phyloP scores from a whole-genome alignment of 352 stramenopile species.

The Globisporangium takayamanum region DNA sequence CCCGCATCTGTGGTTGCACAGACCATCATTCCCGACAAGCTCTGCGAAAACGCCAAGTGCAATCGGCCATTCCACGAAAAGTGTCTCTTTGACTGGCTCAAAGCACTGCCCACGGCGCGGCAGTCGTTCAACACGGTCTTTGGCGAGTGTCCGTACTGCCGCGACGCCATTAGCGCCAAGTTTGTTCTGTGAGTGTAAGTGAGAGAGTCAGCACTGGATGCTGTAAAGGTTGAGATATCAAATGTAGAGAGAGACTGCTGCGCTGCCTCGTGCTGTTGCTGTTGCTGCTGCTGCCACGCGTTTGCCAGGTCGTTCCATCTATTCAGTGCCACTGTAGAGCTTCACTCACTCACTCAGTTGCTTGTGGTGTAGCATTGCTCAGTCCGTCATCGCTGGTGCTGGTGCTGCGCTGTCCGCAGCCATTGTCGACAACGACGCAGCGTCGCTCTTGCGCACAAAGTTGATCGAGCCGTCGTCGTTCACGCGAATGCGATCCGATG shows the following conservation, averaged over 20 bases:
- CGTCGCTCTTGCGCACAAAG: conserved; percentile 26
- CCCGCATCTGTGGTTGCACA: neutral
- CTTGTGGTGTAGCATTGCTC: too few species aligned
- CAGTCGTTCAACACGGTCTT: conserved; percentile 89
- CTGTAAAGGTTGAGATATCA: too few species aligned
- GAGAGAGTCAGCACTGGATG: too few species aligned
- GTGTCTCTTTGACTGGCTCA: conserved; percentile 88
- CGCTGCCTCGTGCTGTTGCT: too few species aligned
- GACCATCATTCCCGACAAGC: conserved; percentile 62
- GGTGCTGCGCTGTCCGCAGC: too few species aligned
- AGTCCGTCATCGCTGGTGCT: too few species aligned
- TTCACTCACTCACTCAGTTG: too few species aligned
- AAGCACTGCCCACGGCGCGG: conserved; percentile 78
- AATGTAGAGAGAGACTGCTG: too few species aligned
- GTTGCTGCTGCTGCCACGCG: too few species aligned
- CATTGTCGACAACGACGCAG: too few species aligned
- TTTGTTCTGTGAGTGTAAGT: conserved; percentile 20
- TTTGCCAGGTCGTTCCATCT: too few species aligned
- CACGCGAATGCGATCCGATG: conserved; percentile 46
- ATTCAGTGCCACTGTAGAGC: too few species aligned
- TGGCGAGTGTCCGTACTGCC: conserved; percentile 87
- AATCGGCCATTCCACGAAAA: conserved; percentile 82
- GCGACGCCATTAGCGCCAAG: conserved; percentile 81
- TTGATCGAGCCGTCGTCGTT: conserved; percentile 63
- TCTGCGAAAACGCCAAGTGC: conserved; percentile 85